Evolutionary conservation across 2,329 filamentous ascomycete species (phyloP), one percentile per base, ranked within the genome.

Genomic region (Tolypocladium endophyticum): DNA sequence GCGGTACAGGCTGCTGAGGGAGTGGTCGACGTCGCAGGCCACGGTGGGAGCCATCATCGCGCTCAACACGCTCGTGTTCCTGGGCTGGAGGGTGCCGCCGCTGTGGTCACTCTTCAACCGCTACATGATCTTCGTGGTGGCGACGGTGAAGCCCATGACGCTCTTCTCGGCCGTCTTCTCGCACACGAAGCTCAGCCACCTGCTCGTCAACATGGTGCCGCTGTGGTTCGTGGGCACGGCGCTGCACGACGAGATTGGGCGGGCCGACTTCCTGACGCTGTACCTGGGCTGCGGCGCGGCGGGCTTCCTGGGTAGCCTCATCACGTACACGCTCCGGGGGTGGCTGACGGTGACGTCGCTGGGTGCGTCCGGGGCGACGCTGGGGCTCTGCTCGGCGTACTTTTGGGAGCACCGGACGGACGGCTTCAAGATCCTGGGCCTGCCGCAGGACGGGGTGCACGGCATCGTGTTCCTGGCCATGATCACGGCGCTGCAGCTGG

Each of bases 201-300:
- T 89, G 43, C 61, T 78, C 30, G 69, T 78, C 50, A 93, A 93
- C 73, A 85, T 89, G 81, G 65, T 80, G 11, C 75, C 81, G 47
- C 76, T 93, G 5, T 87, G 80, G 76, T 76, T 89, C 67, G 77
- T 91, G 23, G 90, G 88, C 30, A 81, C 81, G 12, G 77, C 80
- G 1, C 76, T 90, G 39, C 87, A 90, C 72, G 85, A 90, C 62
- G 86, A 90, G 65, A 74, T 90, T 33, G 88, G 87, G 14, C 80
- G 88, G 14, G 86, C 81, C 18, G 79, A 82, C 59, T 90, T 91
- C 72, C 73, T 91, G 25, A 81, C 86, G n/a, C 73, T 89, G 38
- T 90, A 87, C 71, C 63, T 88, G 38, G 74, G 79, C 9, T 79
- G 80, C 8, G 87, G 87, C 58, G 76, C 79, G 1, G 52, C 84